Conservation (phyloP, 345 rosid species). For the Pelargonium nanum region DNA sequence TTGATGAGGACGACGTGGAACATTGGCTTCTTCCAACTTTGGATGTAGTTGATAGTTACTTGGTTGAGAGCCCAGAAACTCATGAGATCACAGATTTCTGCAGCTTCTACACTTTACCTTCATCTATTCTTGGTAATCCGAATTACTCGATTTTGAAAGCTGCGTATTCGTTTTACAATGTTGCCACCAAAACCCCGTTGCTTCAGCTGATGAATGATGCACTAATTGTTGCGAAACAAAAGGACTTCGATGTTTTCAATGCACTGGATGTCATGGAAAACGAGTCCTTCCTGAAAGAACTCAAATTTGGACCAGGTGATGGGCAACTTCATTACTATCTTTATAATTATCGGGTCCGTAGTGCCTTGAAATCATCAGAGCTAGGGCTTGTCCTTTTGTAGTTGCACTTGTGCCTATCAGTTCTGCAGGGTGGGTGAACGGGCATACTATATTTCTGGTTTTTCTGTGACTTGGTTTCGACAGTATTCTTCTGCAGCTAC, state of each 20-base stretch:
- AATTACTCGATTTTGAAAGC: constrained; percentile 67
- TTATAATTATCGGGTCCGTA: constrained; percentile 58
- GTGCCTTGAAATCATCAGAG: constrained; percentile 53
- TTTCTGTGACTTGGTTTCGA: constrained; percentile 10
- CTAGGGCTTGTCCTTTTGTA: constrained; percentile 87
- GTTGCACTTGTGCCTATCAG: constrained; percentile 4
- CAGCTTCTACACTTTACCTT: constrained; percentile 93
- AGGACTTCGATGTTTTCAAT: constrained; percentile 82
- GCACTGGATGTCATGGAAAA: constrained; percentile 92
- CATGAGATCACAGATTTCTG: constrained; percentile 87
- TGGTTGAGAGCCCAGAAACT: constrained; percentile 79
- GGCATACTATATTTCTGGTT: background rate
- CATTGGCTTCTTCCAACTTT: constrained; percentile 90
- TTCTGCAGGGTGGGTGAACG: background rate
- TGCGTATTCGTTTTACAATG: constrained; percentile 92
- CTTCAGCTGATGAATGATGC: constrained; percentile 92
- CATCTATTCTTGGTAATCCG: constrained; percentile 81
- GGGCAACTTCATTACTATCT: constrained; percentile 92
- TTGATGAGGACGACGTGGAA: constrained; percentile 75
- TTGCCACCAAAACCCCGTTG: constrained; percentile 66
- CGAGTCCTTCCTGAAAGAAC: constrained; percentile 72
- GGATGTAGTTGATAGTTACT: constrained; percentile 66
- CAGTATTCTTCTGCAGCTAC: background rate
- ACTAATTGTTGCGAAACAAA: constrained; percentile 64
- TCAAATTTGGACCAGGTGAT: constrained; percentile 91